Base-by-base conservation (phyloP, 176 grass and related monocot species). In the Carex myosuroides region DNA sequence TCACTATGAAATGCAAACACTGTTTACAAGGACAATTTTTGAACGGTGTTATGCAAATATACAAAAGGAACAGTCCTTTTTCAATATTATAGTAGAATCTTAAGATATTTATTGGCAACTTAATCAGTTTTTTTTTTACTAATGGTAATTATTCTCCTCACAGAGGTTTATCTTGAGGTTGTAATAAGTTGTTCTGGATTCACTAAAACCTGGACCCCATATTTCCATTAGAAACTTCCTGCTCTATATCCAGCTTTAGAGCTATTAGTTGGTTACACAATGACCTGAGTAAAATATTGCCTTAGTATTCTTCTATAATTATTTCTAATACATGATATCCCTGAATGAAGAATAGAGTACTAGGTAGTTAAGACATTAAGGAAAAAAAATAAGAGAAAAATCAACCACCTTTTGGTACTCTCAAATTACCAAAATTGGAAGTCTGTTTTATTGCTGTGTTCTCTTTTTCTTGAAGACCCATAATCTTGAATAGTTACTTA, bases 81-180 rank as follows among this genome's bases (percentile, higher is more conserved):
- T 55, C 72, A 54, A 53, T 21, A 13, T 76, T 32, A 32, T 30
- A 30, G 21, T 55, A 29, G 48, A 55, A 55, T 14, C 5, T 30
- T 76, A 55, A 76, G 72, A 76, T 76, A 55, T 76, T 76, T 76
- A 30, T 76, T 76, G 48, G 20, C 21, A 76, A 76, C 30, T 55
- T 76, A 8, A 76, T 29, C 0, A 13, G 6, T 13, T n/a, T 5
- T 32, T 29, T 29, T 41, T n/a, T 70, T 69, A 69, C 66, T 9
- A 69, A 69, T n/a, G 13, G 0, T 37, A 6, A 18, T 3, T 16
- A 2, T 69, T 69, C 66, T n/a, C 33, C 39, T 69, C 66, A n/a
- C 39, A 37, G 30, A 68, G 10, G 64, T 68, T 68, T 26, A 39
- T 69, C 13, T 69, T 39, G 32, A 29, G 8, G 4, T 69, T 69